A percentile compares a stretch with the other conserved stretches of the same genome.
These are phyloP conservation scores for Russula brevipes DNA, from an alignment of 768 basidiomycete species.

Conservation along the genomic window DNA sequence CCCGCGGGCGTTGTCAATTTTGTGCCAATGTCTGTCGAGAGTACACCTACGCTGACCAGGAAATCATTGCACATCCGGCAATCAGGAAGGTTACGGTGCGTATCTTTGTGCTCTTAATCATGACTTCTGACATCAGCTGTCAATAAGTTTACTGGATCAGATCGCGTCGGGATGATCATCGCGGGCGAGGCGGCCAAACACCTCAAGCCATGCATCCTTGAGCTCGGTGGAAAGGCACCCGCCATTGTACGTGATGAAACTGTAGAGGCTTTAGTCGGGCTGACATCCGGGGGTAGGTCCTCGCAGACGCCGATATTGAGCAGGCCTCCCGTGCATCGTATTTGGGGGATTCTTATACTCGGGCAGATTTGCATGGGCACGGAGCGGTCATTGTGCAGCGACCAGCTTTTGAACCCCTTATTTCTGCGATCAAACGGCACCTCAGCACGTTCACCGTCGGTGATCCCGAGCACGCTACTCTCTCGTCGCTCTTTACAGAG, in stretches of 20 bases:
- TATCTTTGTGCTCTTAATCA: background rate
- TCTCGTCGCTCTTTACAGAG: constrained; percentile 42
- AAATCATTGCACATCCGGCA: constrained; percentile 51
- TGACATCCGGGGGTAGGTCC: constrained; percentile 34
- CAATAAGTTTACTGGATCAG: constrained; percentile 52
- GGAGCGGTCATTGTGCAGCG: constrained; percentile 53
- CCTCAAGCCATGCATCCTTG: constrained; percentile 51
- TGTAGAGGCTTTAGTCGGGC: background rate
- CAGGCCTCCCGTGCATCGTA: constrained; percentile 49
- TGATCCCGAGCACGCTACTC: constrained; percentile 29
- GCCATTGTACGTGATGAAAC: constrained; percentile 38
- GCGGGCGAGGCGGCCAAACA: constrained; percentile 51
- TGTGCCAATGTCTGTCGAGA: constrained; percentile 43
- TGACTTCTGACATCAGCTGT: background rate
- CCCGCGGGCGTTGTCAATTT: constrained; percentile 57
- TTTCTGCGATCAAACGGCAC: constrained; percentile 35
- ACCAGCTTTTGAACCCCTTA: constrained; percentile 35
- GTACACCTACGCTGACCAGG: constrained; percentile 42
- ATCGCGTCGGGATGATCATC: constrained; percentile 49
- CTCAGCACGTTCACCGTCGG: constrained; percentile 37
- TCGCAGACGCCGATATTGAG: constrained; percentile 48
- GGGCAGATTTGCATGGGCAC: constrained; percentile 58
- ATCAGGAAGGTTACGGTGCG: constrained; percentile 51
- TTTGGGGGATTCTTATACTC: constrained; percentile 43
- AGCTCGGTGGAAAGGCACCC: constrained; percentile 53